Base-by-base conservation (phyloP, 148 eudicot species). In the Agrostemma githago region DNA sequence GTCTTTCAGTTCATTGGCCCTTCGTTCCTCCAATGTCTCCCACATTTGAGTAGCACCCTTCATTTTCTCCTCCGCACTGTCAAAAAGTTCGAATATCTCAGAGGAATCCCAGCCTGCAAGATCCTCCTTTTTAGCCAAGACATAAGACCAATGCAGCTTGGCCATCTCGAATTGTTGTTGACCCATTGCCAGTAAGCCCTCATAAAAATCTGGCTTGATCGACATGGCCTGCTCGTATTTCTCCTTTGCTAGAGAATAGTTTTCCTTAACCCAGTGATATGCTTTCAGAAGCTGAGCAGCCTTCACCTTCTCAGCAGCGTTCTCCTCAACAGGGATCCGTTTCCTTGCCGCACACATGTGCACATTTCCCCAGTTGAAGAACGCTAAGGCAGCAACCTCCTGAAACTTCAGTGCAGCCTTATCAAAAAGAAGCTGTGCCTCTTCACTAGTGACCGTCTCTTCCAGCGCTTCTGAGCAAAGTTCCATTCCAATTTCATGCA, bases 141-240 rank as follows among this genome's bases (percentile, higher is more conserved):
- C 88, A 76, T 86, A 95, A 5, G 97, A 90, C 98, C 97, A 95
- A 16, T 92, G 92, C 70, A 95, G 96, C 80, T 92, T 95, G 5
- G 97, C 97, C 98, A 88, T 90, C 83, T 95, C 97, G 73, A 95
- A 95, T 38, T 95, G 97, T 54, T 95, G 96, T 83, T 95, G 98
- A 15, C 98, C 98, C 73, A 95, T 77, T 16, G 98, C 98, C 34
- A 95, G 77, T 67, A 92, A 75, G 3, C 98, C 98, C 80, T 92
- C 98, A 64, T 95, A 95, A 72, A 95, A 95, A 43, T 92, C 96
- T 0, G 97, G 98, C 77, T 95, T 92, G 66, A 92, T 90, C 14
- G 70, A 42, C 26, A 95, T 84, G 8, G 97, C 98, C 75, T 92
- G 86, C 71, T 95, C 94, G 16, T 92, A 95, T 82, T 90, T 95